Evolutionary conservation across 768 basidiomycete species (phyloP), one percentile per base, ranked within the genome.

Genomic region (button mushroom (Agaricus bisporus)): DNA sequence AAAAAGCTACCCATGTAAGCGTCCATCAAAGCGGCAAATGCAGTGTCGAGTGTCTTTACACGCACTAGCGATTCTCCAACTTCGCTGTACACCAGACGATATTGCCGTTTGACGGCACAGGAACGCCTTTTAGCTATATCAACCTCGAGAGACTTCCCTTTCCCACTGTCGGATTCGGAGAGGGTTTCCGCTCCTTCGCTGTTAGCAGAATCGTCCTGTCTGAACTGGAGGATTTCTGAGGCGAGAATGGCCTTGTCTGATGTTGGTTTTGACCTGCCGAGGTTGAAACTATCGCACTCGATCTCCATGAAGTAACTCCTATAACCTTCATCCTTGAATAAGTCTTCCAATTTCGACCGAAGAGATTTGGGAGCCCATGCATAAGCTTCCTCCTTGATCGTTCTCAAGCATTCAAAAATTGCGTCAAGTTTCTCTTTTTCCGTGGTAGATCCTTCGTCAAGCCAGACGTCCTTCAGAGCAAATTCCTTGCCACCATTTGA

Each of bases 401-500:
- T 18, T 8, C 56, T 32, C 14, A 59, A 38, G 18, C 49, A 39
- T 6, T 51, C 11, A 25, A 58, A 56, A 35, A 64, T 55, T 14
- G 17, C 35, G 1, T 47, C 26, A 39, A 60, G 59, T 28, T 58
- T 57, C 29, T 62, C 28, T 11, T 26, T 22, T 28, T 63, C 60
- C 2, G 59, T 58, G 2, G 17, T 12, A 3, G 60, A 50, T 6
- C 25, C 29, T 1, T 20, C 39, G 20, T 59, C 59, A 5, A 64
- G 48, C 60, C 60, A 64, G 8, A 60, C 58, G 32, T 64, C 60
- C 51, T 62, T 61, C 20, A 64, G 17, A 9, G 56, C 58, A 8
- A 52, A 26, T n/a, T 32, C 14, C 22, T n/a, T 43, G 25, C 45
- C 58, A 38, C 41, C 54, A 25, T 6, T 42, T 7, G 6, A 15